These are phyloP conservation scores for Ensete glaucum DNA, from an alignment of 176 grass and related monocot genomes.

Conservation along the genomic window DNA sequence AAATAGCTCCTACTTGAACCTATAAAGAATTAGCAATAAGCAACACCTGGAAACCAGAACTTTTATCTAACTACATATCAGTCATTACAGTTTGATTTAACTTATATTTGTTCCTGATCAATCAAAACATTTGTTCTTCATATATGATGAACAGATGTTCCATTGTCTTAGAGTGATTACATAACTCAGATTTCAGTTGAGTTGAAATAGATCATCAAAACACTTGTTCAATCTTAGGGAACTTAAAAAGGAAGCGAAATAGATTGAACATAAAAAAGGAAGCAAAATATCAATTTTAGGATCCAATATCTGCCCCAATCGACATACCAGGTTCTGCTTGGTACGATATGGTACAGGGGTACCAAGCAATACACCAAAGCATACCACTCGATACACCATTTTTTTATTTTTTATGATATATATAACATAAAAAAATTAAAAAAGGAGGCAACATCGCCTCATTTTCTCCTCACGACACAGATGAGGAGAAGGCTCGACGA, in stretches of 20 bases:
- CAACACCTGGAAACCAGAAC: not conserved
- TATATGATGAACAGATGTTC: not conserved
- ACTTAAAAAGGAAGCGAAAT: too few species aligned
- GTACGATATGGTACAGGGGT: too few species aligned
- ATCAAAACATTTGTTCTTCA: not conserved
- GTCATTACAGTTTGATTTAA: not conserved
- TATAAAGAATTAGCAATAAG: not conserved
- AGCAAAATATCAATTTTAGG: not conserved
- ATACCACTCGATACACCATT: too few species aligned
- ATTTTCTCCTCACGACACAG: too few species aligned
- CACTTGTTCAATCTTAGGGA: not conserved
- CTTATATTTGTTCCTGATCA: not conserved
- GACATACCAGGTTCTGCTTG: too few species aligned
- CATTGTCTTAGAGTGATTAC: not conserved
- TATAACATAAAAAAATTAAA: too few species aligned
- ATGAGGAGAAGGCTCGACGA: too few species aligned
- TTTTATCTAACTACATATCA: not conserved
- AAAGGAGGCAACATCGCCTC: too few species aligned
- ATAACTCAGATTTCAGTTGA: not conserved
- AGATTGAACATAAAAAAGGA: not conserved
- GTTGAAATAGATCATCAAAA: not conserved
- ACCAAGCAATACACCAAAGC: too few species aligned
- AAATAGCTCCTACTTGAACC: not conserved
- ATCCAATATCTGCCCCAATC: too few species aligned
- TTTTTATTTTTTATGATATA: too few species aligned